phyloP scores from a whole-genome alignment of 139 green algal genomes.

The Tetratostichococcus sp. region DNA sequence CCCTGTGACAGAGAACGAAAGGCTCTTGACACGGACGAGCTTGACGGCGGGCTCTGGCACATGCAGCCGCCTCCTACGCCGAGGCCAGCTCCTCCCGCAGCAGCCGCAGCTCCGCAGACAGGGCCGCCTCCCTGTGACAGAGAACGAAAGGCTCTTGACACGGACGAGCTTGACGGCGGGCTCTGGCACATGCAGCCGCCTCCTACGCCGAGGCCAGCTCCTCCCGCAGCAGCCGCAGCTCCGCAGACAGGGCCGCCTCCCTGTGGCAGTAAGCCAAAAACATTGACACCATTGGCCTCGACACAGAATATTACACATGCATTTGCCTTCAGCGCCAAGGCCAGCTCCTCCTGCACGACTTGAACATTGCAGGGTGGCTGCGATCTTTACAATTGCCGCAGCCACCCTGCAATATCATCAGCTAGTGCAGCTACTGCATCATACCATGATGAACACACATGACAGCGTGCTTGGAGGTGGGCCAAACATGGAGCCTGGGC shows the following conservation, averaged over 20 bases:
- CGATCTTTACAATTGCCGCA: too few species aligned
- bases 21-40: neutral
- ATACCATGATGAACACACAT: too few species aligned
- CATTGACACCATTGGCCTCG: neutral
- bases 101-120: conserved; percentile 33
- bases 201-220: conserved; percentile 49
- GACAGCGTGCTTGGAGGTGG: too few species aligned
- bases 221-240: conserved; percentile 41
- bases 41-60: conserved; percentile 8
- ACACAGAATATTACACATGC: neutral
- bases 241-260: conserved; percentile 28
- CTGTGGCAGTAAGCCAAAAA: neutral
- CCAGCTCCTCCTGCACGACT: conserved; percentile 48
- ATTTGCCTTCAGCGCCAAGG: conserved; percentile 39
- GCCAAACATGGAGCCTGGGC: too few species aligned
- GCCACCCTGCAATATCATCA: too few species aligned
- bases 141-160: neutral
- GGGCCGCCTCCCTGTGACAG: conserved; percentile 19
- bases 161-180: too few species aligned
- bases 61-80: conserved; percentile 48
- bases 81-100: conserved; percentile 41
- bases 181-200: conserved; percentile 19
- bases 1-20: neutral
- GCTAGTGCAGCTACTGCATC: too few species aligned
- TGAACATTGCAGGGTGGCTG: too few species aligned